Conservation (phyloP, 1,139 yeast genomes). For the Yamadazyma siamensis region DNA sequence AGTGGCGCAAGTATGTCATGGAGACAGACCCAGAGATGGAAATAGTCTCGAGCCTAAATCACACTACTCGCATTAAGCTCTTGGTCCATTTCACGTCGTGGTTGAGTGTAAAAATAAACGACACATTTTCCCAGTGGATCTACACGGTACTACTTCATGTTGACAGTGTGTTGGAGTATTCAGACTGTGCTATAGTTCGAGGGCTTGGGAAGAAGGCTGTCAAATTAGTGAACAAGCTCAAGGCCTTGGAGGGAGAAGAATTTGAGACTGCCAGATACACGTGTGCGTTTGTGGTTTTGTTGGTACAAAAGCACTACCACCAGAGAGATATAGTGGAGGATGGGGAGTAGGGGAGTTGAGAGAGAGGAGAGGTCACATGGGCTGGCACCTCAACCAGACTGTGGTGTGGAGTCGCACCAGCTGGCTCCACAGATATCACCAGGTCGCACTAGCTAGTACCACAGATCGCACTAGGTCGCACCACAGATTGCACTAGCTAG, state of each 20-base stretch:
- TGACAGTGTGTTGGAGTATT: constrained; percentile 31
- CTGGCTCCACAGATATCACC: too few species aligned
- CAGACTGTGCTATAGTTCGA: constrained; percentile 34
- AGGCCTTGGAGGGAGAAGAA: not conserved
- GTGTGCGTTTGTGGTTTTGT: constrained; percentile 27
- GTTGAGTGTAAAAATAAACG: constrained; percentile 30
- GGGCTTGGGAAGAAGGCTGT: constrained; percentile 40
- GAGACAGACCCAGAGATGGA: constrained; percentile 27
- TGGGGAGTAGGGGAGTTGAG: not conserved
- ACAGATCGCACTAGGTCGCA: too few species aligned
- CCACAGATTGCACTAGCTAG: too few species aligned
- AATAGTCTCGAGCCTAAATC: constrained; percentile 23
- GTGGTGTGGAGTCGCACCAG: too few species aligned
- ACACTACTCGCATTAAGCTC: constrained; percentile 32
- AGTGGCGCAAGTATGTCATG: constrained; percentile 31
- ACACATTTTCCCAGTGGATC: constrained; percentile 36
- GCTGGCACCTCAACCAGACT: not conserved
- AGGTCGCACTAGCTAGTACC: too few species aligned
- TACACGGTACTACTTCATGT: constrained; percentile 32
- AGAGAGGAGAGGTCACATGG: not conserved
- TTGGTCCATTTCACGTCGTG: constrained; percentile 36
- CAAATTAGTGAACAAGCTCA: constrained; percentile 16
- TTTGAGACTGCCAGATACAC: constrained; percentile 22
- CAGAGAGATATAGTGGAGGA: constrained; percentile 18
- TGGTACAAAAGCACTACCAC: constrained; percentile 35